Percentiles rank a stretch among this genome's conserved stretches.
phyloP scores from a whole-genome alignment of 768 basidiomycete species.

The Favolaschia claudopus region DNA sequence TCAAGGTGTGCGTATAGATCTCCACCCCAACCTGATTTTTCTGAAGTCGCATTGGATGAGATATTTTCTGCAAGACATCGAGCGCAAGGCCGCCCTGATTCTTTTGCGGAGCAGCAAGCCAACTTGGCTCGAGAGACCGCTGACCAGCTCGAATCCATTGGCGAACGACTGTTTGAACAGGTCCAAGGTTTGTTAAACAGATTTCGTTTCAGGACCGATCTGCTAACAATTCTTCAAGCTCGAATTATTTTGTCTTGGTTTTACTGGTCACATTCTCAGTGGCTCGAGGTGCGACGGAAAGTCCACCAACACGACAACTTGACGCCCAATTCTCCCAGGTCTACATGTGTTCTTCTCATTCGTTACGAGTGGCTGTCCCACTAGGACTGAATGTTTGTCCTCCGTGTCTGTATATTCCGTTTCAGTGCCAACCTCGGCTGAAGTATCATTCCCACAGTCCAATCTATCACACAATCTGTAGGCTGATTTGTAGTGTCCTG shows the following conservation, averaged over 20 bases:
- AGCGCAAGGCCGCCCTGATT: conserved; percentile 54
- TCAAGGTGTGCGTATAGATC: conserved; percentile 58
- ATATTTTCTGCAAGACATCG: conserved; percentile 56
- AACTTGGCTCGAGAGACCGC: conserved; percentile 59
- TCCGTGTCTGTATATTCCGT: conserved; percentile 43
- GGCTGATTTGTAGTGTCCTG: conserved; percentile 63
- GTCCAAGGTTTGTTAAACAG: conserved; percentile 60
- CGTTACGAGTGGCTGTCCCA: conserved; percentile 66
- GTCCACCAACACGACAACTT: background rate
- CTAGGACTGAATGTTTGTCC: conserved; percentile 74
- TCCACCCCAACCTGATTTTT: conserved; percentile 59
- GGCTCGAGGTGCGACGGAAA: conserved; percentile 69
- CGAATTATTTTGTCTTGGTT: conserved; percentile 73
- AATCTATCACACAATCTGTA: conserved; percentile 65
- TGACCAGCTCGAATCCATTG: conserved; percentile 55
- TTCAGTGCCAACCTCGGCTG: too few species aligned
- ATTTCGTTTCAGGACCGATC: background rate
- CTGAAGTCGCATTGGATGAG: conserved; percentile 57
- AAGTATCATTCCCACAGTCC: conserved; percentile 38
- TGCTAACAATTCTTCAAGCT: conserved; percentile 45
- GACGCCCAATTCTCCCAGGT: conserved; percentile 49
- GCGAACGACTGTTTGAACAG: conserved; percentile 63
- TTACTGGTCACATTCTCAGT: conserved; percentile 80
- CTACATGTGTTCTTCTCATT: conserved; percentile 63
- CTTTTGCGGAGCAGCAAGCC: conserved; percentile 73